Evolutionary conservation across 768 basidiomycete genomes (phyloP).

Genomic region (Boletus subcaerulescens): DNA sequence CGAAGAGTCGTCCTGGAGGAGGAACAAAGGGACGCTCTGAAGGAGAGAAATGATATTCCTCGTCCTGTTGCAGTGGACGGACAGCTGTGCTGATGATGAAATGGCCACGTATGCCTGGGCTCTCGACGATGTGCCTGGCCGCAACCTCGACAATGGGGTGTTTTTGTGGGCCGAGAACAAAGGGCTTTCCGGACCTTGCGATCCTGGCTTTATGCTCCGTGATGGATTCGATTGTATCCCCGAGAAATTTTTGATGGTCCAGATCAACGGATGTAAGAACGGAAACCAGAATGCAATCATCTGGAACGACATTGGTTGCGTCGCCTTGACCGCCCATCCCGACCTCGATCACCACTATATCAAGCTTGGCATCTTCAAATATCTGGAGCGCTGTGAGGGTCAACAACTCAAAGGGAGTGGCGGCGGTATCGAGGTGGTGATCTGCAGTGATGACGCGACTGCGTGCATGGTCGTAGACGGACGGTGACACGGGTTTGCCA

Average conservation of each 20-base stretch:
- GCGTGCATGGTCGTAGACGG: conserved; percentile 47
- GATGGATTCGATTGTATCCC: conserved; percentile 69
- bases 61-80: conserved; percentile 30
- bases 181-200: conserved; percentile 55
- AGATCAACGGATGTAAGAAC: conserved; percentile 85
- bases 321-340: conserved; percentile 93
- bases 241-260: conserved; percentile 91
- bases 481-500: conserved; percentile 46
- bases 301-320: conserved; percentile 88
- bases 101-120: conserved; percentile 37
- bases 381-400: conserved; percentile 76
- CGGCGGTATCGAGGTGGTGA: conserved; percentile 39
- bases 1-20: conserved; percentile 43
- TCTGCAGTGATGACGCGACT: conserved; percentile 49
- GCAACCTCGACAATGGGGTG: conserved; percentile 46
- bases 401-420: conserved; percentile 81
- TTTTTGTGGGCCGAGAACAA: conserved; percentile 66
- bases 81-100: conserved; percentile 39
- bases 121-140: conserved; percentile 42
- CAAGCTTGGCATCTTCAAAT: conserved; percentile 69
- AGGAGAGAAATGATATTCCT: conserved; percentile 35
- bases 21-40: conserved; percentile 24
- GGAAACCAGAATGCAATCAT: conserved; percentile 67
- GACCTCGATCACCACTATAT: conserved; percentile 86
- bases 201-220: conserved; percentile 84